Base-by-base conservation (phyloP, 2,329 filamentous ascomycete species). In the Diplodia sapinea region DNA sequence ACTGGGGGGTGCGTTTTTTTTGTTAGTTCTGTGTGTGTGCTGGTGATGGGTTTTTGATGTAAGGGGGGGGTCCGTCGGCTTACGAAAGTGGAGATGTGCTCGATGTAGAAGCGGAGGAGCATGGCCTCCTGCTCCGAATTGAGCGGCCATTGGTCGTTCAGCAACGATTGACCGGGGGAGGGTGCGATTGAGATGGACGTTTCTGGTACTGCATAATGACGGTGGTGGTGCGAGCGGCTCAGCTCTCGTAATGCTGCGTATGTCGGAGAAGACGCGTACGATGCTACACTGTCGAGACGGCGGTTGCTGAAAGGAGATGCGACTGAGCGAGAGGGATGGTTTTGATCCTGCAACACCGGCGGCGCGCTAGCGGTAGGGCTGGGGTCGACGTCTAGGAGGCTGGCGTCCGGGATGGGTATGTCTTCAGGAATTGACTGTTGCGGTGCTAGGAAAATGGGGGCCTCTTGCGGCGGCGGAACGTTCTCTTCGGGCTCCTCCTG, bases 61-160 rank as follows among this genome's bases (percentile, higher is more conserved):
- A 3, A 33, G 1, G 31, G 31, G n/a, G 12, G 20, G n/a, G 5
- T 11, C 1, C 4, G 13, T 8, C 17, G 17, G 73, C 75, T 62
- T 65, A 78, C 75, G 50, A 79, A 79, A 23, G 77, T 69, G 1
- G 76, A 76, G 49, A 78, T 74, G 36, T 78, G 73, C 33, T 78
- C 76, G 26, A 79, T 74, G 49, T 78, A 79, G 65, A 78, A 76
- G 47, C 74, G 74, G 2, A 78, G 69, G 15, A 79, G 70, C 74
- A 77, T 78, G 5, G 76, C 76, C 52, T 79, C 77, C 56, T 77
- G 76, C 55, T 79, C 77, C 40, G 75, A 73, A 51, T 76, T 73
- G 11, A 78, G 64, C 1, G 77, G 76, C 76, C 76, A 78, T 20
- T 78, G 74, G 20, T 75, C 73, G 51, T 70, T 73, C 6, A 72